These are phyloP conservation scores for Asterella californica DNA, from an alignment of 225 moss, liverwort and hornwort genomes.

Conservation along the genomic window DNA sequence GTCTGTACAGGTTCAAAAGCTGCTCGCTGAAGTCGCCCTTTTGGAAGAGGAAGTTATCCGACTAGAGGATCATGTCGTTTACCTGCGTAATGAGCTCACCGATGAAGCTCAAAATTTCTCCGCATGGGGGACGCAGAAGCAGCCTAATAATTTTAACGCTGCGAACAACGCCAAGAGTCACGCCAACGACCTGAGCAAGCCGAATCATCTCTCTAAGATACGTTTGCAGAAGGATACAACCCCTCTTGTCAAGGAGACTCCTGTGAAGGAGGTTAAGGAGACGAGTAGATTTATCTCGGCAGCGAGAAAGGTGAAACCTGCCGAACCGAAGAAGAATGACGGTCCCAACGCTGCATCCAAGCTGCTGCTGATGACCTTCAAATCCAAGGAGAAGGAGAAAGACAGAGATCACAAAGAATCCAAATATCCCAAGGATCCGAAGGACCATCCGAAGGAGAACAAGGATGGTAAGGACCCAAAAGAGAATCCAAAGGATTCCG, in stretches of 20 bases:
- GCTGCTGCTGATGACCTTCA: conserved; percentile 18
- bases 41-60: conserved; percentile 50
- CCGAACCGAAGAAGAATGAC: conserved; percentile 5
- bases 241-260: conserved; percentile 7
- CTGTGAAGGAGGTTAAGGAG: conserved; percentile 8
- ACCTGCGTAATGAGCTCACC: conserved; percentile 33
- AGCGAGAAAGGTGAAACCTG: background rate
- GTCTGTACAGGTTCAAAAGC: conserved; percentile 35
- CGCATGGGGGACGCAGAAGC: conserved; percentile 28
- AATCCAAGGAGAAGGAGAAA: conserved; percentile 16
- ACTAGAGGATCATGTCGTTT: conserved; percentile 38
- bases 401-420: background rate
- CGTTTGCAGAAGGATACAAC: conserved; percentile 23
- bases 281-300: background rate
- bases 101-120: conserved; percentile 31
- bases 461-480: conserved; percentile 3
- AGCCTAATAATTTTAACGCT: conserved; percentile 29
- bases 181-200: conserved; percentile 24
- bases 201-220: conserved; percentile 32
- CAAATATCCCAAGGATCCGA: background rate
- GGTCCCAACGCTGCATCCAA: background rate
- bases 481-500: background rate
- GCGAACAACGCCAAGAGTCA: conserved; percentile 14
- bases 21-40: conserved; percentile 48
- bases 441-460: background rate